Evolutionary conservation across 257 asterid species (phyloP), one percentile per base, ranked within the genome.

Genomic region (Primulina huaijiensis): DNA sequence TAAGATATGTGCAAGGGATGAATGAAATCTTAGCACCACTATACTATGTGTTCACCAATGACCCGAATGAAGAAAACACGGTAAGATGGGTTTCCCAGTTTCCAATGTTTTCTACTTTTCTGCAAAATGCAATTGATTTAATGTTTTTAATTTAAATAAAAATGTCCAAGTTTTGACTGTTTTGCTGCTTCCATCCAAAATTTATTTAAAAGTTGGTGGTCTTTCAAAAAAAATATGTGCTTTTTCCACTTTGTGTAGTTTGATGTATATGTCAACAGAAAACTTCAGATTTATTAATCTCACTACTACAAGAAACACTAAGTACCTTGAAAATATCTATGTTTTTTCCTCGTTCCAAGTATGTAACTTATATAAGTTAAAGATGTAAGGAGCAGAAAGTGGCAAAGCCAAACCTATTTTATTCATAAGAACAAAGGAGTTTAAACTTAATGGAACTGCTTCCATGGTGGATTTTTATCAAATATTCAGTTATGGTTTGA

Each of bases 1-100:
- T 92, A 82, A 84, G 96, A 93, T 93, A 93, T 33, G 98, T 93
- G 73, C 98, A 92, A 86, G 98, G 98, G 81, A 92, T 92, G 98
- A 92, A 92, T 82, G 98, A 93, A 87, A 69, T 93, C 62, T 80
- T 93, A 82, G 98, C 98, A 0, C 98, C 98, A 59, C 76, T 93
- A 25, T 90, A 70, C 75, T 90, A 83, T 70, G 87, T 90, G 68
- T 90, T 90, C 80, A 85, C 80, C 78, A 93, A 80, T 71, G 98
- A 93, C 69, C 94, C 95, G 29, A 74, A 75, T 58, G 94, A 86
- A 70, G 97, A 90, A 77, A 85, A 86, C 75, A 83, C 81, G 55
- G 98, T 88, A 81, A 78, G 87, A 76, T 62, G 64, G 64, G 19
- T 69, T 75, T 72, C 19, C 66, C 56, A 33, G 33, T 68, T 16